Conservation (phyloP, 768 basidiomycete genomes). For the Termitomyces sp. region DNA sequence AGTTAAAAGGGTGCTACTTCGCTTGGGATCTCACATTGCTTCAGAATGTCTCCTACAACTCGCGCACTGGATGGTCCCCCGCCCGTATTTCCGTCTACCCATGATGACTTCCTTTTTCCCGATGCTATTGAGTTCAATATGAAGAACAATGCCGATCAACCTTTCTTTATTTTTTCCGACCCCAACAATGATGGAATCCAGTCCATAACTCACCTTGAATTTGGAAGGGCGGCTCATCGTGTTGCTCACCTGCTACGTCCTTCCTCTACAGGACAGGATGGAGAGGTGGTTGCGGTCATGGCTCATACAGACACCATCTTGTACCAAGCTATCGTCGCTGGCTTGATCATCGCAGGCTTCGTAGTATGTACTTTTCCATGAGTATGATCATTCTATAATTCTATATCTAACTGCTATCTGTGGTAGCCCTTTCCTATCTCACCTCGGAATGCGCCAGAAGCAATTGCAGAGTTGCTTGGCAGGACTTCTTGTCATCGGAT, state of each 20-base stretch:
- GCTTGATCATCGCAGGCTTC: constrained; percentile 25
- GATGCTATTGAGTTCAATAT: constrained; percentile 12
- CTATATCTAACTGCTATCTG: not conserved
- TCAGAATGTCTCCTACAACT: not conserved
- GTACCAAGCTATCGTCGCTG: constrained; percentile 33
- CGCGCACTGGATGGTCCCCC: not conserved
- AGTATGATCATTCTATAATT: not conserved
- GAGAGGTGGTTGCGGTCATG: constrained; percentile 26
- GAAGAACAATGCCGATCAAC: constrained; percentile 13
- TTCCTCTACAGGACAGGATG: constrained; percentile 19
- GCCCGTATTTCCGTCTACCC: not conserved
- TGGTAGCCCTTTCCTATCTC: constrained; percentile 29
- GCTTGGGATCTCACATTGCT: too few relatives aligned
- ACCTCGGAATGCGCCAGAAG: constrained; percentile 8
- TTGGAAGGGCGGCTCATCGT: constrained; percentile 36
- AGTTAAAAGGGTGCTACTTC: too few relatives aligned
- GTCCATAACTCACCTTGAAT: constrained; percentile 32
- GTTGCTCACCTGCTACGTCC: constrained; percentile 32
- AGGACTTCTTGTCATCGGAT: constrained; percentile 1
- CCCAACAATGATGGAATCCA: constrained; percentile 15
- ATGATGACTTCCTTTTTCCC: not conserved
- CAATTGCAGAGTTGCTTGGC: not conserved
- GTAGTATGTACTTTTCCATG: constrained; percentile 3
- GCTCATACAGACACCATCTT: constrained; percentile 26
- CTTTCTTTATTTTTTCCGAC: constrained; percentile 17